These are phyloP conservation scores for Kwoniella bestiolae DNA, from an alignment of 768 basidiomycete species.

Conservation along the genomic window DNA sequence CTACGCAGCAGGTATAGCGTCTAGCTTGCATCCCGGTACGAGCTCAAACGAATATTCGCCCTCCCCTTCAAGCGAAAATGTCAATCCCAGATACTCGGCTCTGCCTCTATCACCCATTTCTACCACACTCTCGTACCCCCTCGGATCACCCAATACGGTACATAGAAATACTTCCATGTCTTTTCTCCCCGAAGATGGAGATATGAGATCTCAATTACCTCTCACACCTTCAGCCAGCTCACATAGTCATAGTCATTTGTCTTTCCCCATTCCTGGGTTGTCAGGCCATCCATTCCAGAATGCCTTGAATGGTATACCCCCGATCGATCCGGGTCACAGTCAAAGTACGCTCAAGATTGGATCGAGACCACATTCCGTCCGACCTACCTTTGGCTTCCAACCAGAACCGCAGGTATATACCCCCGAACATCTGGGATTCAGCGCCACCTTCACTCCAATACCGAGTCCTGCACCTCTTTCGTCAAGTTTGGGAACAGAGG, in stretches of 20 bases:
- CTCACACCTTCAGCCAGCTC: neutral
- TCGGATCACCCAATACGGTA: constrained; percentile 9
- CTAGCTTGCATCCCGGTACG: neutral
- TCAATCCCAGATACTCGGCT: neutral
- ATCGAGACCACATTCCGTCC: neutral
- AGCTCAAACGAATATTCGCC: neutral
- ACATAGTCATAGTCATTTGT: neutral
- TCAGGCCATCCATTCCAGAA: neutral
- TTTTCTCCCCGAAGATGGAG: constrained; percentile 12
- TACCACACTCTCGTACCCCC: neutral
- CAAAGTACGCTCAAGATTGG: constrained; percentile 1
- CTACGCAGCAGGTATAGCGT: neutral
- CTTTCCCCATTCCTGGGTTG: neutral
- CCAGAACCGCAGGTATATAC: neutral
- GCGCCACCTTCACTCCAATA: neutral
- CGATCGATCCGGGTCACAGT: neutral
- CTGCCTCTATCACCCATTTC: neutral
- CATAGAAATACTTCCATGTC: constrained; percentile 9
- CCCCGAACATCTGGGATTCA: neutral
- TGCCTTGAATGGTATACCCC: neutral
- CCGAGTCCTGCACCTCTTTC: neutral
- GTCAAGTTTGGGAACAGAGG: neutral
- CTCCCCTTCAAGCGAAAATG: neutral
- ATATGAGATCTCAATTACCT: constrained; percentile 4
- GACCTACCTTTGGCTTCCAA: too few species aligned